Evolutionary conservation across 345 rosid genomes (phyloP), one percentile per base, ranked within the genome.

Genomic region (Eutrema japonicum): DNA sequence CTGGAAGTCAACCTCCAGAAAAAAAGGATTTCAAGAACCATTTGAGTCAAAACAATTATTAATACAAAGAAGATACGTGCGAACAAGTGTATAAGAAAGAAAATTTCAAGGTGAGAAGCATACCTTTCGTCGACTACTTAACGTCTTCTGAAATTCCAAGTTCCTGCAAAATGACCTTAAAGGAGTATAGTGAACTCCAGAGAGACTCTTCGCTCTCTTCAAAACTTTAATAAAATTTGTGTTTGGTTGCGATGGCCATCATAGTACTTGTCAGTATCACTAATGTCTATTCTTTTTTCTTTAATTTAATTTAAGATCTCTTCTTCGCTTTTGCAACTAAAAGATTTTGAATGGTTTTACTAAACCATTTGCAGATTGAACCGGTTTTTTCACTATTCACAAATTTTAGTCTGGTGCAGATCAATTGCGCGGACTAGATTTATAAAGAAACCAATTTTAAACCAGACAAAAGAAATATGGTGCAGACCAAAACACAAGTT

Each of bases 181-280:
- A 42, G 13, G 13, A 40, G 13, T 0, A 4, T 1, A 18, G 1
- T 40, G 43, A 47, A 13, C n/a, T 18, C 0, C 18, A 45, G 3
- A 69, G n/a, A 45, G 65, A 22, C 73, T 63, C 70, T 72, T 72
- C 46, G 26, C 35, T 27, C 22, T 48, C 66, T 47, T 59, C 18
- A 56, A 55, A 45, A 30, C 12, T 26, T 38, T 9, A 5, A 40
- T 49, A 51, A 2, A 47, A 29, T 36, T 41, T 14, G 62, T 40
- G 40, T 52, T 53, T 14, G 33, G 64, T 58, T 38, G 38, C 64
- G 46, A 18, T 57, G 64, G 4, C 26, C 10, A 55, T 35, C 40
- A 18, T 18, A 18, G 22, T 18, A 18, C 18, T 18, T 18, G 18
- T 18, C 18, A 18, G 22, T 18, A 18, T 18, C 22, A 18, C 22